A percentile compares a stretch with the other conserved stretches of the same genome.
Conservation (phyloP, 23 red algal species). For the Gracilaria vermiculophylla region DNA sequence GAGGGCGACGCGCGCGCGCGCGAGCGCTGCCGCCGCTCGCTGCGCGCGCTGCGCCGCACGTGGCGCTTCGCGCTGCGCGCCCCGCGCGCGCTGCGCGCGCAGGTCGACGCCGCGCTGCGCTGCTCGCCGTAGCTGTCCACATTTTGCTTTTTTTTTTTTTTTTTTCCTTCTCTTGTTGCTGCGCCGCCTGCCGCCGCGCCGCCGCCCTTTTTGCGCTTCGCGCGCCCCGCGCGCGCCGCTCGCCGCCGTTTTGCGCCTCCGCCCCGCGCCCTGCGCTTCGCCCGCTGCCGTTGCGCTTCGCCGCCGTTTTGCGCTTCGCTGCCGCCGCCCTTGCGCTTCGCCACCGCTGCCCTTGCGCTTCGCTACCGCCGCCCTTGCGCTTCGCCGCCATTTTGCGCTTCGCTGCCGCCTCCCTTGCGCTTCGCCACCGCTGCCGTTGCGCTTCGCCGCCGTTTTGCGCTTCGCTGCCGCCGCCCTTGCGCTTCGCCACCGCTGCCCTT, state of each 20-base stretch:
- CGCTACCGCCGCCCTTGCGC: neutral
- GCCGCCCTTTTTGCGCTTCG: neutral
- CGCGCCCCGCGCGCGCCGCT: too few species aligned
- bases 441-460: neutral
- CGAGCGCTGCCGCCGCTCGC: neutral
- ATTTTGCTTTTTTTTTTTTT: too few species aligned
- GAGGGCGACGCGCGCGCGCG: slow-evolving; percentile 7
- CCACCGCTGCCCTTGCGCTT: neutral
- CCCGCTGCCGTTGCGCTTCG: neutral
- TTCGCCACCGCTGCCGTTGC: neutral
- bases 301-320: neutral
- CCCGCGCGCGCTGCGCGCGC: neutral
- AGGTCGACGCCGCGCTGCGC: neutral
- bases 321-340: neutral
- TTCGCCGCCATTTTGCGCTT: neutral
- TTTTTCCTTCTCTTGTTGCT: too few species aligned
- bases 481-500: neutral
- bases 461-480: neutral
- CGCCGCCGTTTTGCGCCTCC: neutral
- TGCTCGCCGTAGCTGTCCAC: too few species aligned
- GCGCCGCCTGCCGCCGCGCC: neutral
- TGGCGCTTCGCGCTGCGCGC: slow-evolving; percentile 23
- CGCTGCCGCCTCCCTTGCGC: too few species aligned
- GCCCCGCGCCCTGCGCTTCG: too few species aligned
- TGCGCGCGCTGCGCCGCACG: slow-evolving; percentile 3